Evolutionary conservation across 2,329 filamentous ascomycete species (phyloP), one percentile per base, ranked within the genome.

Genomic region (Cladosporium velox): DNA sequence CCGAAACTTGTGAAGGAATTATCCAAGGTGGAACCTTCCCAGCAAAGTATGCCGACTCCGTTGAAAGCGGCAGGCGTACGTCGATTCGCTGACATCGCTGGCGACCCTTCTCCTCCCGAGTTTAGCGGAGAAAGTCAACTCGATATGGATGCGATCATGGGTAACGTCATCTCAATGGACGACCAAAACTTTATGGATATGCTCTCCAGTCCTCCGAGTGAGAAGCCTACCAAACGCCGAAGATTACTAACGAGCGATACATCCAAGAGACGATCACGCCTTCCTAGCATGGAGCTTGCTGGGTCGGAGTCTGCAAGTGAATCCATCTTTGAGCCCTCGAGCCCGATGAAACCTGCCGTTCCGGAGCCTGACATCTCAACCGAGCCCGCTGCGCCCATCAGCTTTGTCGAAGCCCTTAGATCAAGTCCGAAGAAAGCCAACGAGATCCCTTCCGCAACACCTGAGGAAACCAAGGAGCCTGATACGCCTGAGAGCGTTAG

Each of bases 151-250:
- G 72, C 68, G 4, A 68, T 76, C 38, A 72, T 76, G 70, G 66
- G 69, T 21, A 70, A 70, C 59, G 70, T 79, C 28, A 71, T 78
- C 67, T 78, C 68, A 34, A 78, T 64, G 70, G 79, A 74, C 67
- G 79, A 81, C 52, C 73, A 77, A 15, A 69, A 74, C 7, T 73
- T 76, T 47, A 71, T 77, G 21, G 70, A 72, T 12, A 67, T 67
- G 12, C 67, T 69, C 44, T 72, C 68, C 2, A 72, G 70, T 66
- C 67, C 72, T 30, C 66, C 63, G 26, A 67, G 68, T 7, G 60
- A 66, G 30, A 62, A 57, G 44, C 34, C 58, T 26, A 61, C 62
- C 2, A 74, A 74, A 67, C 65, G 70, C 12, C 67, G 71, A 6
- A 72, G 69, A 65, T 21, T 72, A 18, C 35, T 63, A 21, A 47